Evolutionary conservation across 164 flowering plant species (phyloP), one percentile per base, ranked within the genome.

Genomic region (Tinospora cordifolia): DNA sequence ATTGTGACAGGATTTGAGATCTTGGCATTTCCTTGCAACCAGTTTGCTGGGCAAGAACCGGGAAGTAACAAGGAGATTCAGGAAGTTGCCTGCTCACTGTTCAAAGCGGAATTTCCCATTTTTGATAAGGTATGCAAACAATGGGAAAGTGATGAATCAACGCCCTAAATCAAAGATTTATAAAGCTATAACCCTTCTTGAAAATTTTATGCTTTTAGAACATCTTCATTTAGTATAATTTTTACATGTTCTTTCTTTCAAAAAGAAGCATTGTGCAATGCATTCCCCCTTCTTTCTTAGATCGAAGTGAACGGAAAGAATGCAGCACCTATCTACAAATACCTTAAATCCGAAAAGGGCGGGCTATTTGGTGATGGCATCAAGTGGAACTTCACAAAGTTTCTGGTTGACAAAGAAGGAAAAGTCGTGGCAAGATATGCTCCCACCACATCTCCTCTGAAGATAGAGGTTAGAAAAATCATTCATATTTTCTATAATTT

Each of bases 311-410:
- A 93, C 72, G 97, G 98, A 41, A 85, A 87, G 71, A 84, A 91
- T 73, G 79, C 90, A 14, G 86, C 84, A 13, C 96, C 97, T 0
- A 76, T 91, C 49, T 91, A 88, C 84, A 84, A 85, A 80, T 89
- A 79, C 73, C 79, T 93, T 39, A 93, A 93, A 78, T 71, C 88
- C 25, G 76, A 87, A 71, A 86, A 93, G 78, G 93, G 96, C 14
- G 97, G 96, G 49, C 39, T 79, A 6, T 69, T 93, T 24, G 86
- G 82, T 24, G 84, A 90, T 80, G 84, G 79, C 49, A 89, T 93
- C 83, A 93, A 93, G 68, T 93, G 97, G 98, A 93, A 93, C 80
- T 93, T 90, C 78, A 88, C 98, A 0, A 93, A 93, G 81, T 93
- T 93, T 76, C 75, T 93, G 79, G 93, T 91, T 21, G 76, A 88